Base-by-base conservation (phyloP, 148 eudicot species). In the Chenopodium berlandieri region DNA sequence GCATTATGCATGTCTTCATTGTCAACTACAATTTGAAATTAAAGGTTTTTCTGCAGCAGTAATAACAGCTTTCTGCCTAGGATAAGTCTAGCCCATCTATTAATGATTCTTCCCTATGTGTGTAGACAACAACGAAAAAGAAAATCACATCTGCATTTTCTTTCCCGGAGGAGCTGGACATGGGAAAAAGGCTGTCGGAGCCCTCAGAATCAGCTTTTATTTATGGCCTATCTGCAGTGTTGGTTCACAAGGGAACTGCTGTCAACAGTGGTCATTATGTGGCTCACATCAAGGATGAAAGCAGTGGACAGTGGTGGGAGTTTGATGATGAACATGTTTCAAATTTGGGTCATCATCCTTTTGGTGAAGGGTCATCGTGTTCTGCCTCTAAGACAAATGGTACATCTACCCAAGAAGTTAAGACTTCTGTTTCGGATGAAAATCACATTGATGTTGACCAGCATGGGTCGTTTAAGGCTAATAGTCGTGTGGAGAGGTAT, bases 201-300 rank as follows among this genome's bases (percentile, higher is more conserved):
- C 81, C 85, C 63, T 88, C 90, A 52, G 86, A 86, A 40, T 84
- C 87, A 47, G 89, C 88, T 69, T 77, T 90, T 46, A 80, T 88
- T 69, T 96, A 96, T 89, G 97, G 93, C 73, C 84, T 96, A 85
- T 94, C 99, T 56, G 98, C 99, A 80, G 92, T 96, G 37, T 85
- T 96, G 80, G 91, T 96, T 62, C 99, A 96, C 88, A 94, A 96
- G 89, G 99, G 99, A 63, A 87, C 98, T 82, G 99, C 97, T 84
- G 98, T 90, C 22, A 94, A 96, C 80, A 94, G 98, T 86, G 99
- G 99, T 73, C 99, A 96, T 73, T 96, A 96, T 80, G 87, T 93
- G 63, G 99, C 99, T 48, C 92, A 96, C 82, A 92, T 96, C 64
- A 94, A 91, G 89, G 91, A 96, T 88, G 91, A 89, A 83, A 90